Evolutionary conservation across 257 asterid genomes (phyloP), one percentile per base, ranked within the genome.

Genomic region (Nemophila menziesii): DNA sequence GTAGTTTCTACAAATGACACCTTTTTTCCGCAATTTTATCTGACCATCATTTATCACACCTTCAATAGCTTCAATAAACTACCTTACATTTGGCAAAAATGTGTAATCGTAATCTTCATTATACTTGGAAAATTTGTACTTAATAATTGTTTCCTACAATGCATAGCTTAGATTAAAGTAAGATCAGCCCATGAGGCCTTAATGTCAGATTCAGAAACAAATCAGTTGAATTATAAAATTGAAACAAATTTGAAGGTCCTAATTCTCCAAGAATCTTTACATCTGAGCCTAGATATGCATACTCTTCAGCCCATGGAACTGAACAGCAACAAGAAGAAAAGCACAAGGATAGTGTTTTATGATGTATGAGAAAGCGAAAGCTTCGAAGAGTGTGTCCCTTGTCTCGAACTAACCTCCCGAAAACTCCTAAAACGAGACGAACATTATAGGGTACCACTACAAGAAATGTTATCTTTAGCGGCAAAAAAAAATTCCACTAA

Each of bases 181-280:
- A 63, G 56, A 51, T 63, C 60, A 20, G 57, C 59, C 69, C 60
- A 23, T 56, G 60, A 22, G 64, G 64, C 48, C 64, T 56, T 44
- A 63, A 17, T 0, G 60, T 56, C 10, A 61, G 64, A 33, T 63
- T 63, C 29, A 51, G 52, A 42, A 56, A 63, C 47, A 56, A 27
- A 20, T 63, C 48, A 3, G 56, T 1, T 0, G 60, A 33, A 46
- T 56, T 63, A 47, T 63, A 56, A 39, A 62, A 51, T 16, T 39
- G 24, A 5, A 48, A 27, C 42, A 56, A 27, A 11, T 63, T 52
- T 34, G 52, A 51, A 3, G 63, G 55, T 11, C 44, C 54, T 16
- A 62, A 20, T 42, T 45, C 42, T n/a, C 51, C 63, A 6, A 63
- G 22, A 4, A 63, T 44, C 51, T 41, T 51, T 39, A 51, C 57